These are phyloP conservation scores for Urostyla sp. DNA, from an alignment of 73 alveolate species.

Conservation along the genomic window DNA sequence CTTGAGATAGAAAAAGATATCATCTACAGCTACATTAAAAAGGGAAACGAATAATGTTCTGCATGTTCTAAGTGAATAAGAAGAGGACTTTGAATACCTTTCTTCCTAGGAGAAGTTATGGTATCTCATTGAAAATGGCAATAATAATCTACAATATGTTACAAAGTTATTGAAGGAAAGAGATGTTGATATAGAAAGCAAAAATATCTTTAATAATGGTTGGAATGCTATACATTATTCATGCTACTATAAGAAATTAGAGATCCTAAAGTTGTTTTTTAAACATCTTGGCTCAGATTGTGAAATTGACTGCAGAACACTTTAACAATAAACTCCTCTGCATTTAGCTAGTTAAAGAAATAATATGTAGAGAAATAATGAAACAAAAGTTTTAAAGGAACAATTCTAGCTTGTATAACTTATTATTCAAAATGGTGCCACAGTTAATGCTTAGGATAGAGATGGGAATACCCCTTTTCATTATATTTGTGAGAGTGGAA, in stretches of 20 bases:
- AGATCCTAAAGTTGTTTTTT: conserved; percentile 2
- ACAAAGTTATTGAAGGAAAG: conserved; percentile 13
- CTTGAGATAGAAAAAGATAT: too few relatives aligned
- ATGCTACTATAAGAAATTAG: not conserved
- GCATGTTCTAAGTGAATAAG: too few relatives aligned
- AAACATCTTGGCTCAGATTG: conserved; percentile 1
- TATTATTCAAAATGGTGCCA: not conserved
- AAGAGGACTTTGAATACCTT: conserved; percentile 34
- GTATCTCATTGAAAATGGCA: conserved; percentile 19
- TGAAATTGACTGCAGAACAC: conserved; percentile 16
- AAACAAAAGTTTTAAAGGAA: not conserved
- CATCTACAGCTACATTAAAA: too few relatives aligned
- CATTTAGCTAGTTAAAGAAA: conserved; percentile 29
- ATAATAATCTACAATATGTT: not conserved
- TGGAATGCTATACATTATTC: conserved; percentile 51
- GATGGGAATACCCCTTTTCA: conserved; percentile 50
- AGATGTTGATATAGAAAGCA: conserved; percentile 5
- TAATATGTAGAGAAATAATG: not conserved
- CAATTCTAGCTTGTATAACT: too few relatives aligned
- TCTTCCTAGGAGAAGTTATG: conserved; percentile 28
- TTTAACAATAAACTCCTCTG: conserved; percentile 23
- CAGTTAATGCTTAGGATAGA: conserved; percentile 20
- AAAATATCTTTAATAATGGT: conserved; percentile 41
- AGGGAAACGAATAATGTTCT: too few relatives aligned
- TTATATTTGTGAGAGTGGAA: conserved; percentile 40